These are phyloP conservation scores for Plasmodium yoelii DNA, from an alignment of 169 alveolate species.

Conservation along the genomic window DNA sequence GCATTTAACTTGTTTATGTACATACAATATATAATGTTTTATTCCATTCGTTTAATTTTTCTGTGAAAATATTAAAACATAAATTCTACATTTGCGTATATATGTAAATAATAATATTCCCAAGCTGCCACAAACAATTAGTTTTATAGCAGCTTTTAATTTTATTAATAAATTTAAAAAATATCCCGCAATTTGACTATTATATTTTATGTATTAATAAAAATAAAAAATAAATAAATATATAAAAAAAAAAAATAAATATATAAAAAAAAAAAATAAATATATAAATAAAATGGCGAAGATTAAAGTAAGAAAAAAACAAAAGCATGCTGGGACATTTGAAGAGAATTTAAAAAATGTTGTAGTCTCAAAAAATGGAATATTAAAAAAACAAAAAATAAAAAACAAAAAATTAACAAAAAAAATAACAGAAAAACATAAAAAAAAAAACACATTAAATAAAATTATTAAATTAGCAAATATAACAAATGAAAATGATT, in stretches of 20 bases:
- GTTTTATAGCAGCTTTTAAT: too few relatives aligned
- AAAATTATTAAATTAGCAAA: slow-evolving; percentile 54
- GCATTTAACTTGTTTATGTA: too few relatives aligned
- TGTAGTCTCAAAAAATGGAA: slow-evolving; percentile 23
- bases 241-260: too few relatives aligned
- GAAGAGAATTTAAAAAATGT: slow-evolving; percentile 56
- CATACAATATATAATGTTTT: too few relatives aligned
- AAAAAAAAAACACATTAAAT: slow-evolving; percentile 21
- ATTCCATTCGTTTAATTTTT: too few relatives aligned
- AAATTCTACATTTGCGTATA: too few relatives aligned
- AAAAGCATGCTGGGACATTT: slow-evolving; percentile 21
- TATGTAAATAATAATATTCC: too few relatives aligned
- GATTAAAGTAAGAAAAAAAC: slow-evolving; percentile 29
- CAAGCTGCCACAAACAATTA: too few relatives aligned
- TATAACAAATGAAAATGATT: slow-evolving; percentile 52
- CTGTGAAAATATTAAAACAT: too few relatives aligned
- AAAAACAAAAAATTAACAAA: slow-evolving; percentile 13
- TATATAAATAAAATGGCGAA: slow-evolving; percentile 28
- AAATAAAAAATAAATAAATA: neutral
- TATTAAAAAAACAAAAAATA: slow-evolving; percentile 40
- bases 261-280: neutral
- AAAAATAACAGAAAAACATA: slow-evolving; percentile 7
- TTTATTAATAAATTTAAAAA: too few relatives aligned
- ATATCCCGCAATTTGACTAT: neutral
- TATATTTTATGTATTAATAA: neutral